Base-by-base conservation (phyloP, 2,329 filamentous ascomycete genomes). In the Pseudogymnoascus sp. region DNA sequence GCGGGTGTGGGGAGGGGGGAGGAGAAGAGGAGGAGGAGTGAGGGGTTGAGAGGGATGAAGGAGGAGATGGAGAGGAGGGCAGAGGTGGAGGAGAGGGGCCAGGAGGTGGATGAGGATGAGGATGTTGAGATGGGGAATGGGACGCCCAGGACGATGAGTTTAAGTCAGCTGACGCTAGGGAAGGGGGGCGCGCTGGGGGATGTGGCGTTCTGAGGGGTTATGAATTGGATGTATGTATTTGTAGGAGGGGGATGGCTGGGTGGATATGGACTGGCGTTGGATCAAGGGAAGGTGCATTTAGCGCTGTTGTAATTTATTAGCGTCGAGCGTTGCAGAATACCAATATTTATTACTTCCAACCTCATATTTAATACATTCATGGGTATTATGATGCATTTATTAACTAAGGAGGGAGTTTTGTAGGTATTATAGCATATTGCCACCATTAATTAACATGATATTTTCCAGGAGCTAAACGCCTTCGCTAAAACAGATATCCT, bases 121-220 rank as follows among this genome's bases (percentile, higher is more conserved):
- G 66, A 42, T 37, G 68, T 70, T 19, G 66, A 73, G 19, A 74
- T 72, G 53, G 73, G 75, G 61, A 81, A 82, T 66, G 83, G 77
- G 71, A 84, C 86, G 1, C 84, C 83, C 21, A 82, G 83, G 67
- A 87, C 85, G 47, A 79, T 91, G 70, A 89, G 83, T 29, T 77
- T 88, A 10, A 84, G 83, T 65, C 83, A 85, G 70, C 72, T 87
- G 68, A 86, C 84, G 0, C 74, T 82, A 67, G 76, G 75, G 31
- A 63, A 44, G 14, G 59, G 63, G 8, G 42, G 56, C 13, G 14
- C 24, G 6, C 44, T 50, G 10, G 14, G 24, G 44, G 24, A 16
- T 16, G 44, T 50, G 24, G 44, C 29, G 14, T 29, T 50, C 14
- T 50, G 44, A 4, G 6, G 11, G 42, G 6, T 50, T 47, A 47